These are phyloP conservation scores for Sanguinoderma infundibulare DNA, from an alignment of 1,284 basidiomycete species.

Conservation along the genomic window DNA sequence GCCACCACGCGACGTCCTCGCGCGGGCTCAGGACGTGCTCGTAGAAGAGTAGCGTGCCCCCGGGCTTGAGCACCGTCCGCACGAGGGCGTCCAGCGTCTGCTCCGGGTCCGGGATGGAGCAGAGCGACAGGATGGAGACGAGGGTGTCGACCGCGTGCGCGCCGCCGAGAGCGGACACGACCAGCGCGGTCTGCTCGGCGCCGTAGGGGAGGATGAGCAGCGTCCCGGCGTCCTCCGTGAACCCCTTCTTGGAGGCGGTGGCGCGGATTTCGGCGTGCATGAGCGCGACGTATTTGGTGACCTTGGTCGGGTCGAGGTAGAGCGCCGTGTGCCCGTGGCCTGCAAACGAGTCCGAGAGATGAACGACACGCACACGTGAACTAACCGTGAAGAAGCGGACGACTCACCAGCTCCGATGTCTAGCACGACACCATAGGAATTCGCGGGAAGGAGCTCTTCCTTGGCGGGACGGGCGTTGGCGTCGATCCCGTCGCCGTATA, in stretches of 20 bases:
- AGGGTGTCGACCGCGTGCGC: constrained; percentile 51
- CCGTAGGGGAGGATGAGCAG: constrained; percentile 54
- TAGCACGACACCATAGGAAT: not conserved
- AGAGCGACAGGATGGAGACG: constrained; percentile 63
- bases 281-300: constrained; percentile 65
- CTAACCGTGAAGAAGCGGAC: no score
- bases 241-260: constrained; percentile 54
- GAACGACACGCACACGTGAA: not conserved
- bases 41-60: constrained; percentile 65
- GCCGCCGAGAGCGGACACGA: constrained; percentile 40
- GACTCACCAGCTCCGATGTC: not conserved
- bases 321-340: constrained; percentile 64
- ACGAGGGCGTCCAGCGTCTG: constrained; percentile 47
- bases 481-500: constrained; percentile 33
- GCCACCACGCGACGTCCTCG: constrained; percentile 65
- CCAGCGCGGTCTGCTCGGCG: constrained; percentile 51
- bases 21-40: constrained; percentile 64
- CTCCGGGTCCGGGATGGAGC: constrained; percentile 58
- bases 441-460: not conserved
- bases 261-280: constrained; percentile 64
- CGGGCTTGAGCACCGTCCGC: constrained; percentile 52
- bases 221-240: constrained; percentile 49
- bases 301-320: constrained; percentile 59
- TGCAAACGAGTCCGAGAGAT: constrained; percentile 26
- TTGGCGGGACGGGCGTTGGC: not conserved